These are phyloP conservation scores for Petunia axillaris DNA, from an alignment of 257 asterid species.

Conservation along the genomic window DNA sequence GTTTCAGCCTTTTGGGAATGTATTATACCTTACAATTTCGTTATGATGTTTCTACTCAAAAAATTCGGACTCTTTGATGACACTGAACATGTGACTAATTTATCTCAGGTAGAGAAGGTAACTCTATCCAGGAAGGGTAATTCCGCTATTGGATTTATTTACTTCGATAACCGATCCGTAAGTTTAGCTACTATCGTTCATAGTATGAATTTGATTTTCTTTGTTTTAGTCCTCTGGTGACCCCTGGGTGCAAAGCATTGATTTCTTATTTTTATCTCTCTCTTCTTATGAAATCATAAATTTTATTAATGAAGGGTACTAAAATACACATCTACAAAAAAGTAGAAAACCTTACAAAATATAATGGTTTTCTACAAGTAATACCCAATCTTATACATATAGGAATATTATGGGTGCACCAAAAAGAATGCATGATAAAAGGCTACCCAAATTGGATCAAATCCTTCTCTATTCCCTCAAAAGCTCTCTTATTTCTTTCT, in stretches of 20 bases:
- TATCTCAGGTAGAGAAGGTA: constrained; percentile 82
- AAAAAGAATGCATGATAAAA: no score
- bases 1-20: constrained; percentile 89
- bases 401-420: no score
- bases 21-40: constrained; percentile 35
- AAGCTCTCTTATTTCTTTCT: no score
- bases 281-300: no score
- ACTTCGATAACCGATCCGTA: constrained; percentile 73
- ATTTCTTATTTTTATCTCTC: not conserved
- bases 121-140: constrained; percentile 64
- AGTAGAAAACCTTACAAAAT: no score
- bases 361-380: no score
- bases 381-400: no score
- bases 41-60: constrained; percentile 25
- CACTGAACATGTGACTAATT: constrained; percentile 18
- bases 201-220: constrained; percentile 15
- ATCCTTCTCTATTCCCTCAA: no score
- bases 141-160: constrained; percentile 75
- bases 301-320: no score
- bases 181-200: constrained; percentile 38
- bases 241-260: not conserved
- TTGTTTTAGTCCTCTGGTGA: not conserved
- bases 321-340: no score
- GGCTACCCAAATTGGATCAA: no score
- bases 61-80: not conserved